These are phyloP conservation scores for Xylariaceae sp. DNA, from an alignment of 2,329 filamentous ascomycete species.

Conservation along the genomic window DNA sequence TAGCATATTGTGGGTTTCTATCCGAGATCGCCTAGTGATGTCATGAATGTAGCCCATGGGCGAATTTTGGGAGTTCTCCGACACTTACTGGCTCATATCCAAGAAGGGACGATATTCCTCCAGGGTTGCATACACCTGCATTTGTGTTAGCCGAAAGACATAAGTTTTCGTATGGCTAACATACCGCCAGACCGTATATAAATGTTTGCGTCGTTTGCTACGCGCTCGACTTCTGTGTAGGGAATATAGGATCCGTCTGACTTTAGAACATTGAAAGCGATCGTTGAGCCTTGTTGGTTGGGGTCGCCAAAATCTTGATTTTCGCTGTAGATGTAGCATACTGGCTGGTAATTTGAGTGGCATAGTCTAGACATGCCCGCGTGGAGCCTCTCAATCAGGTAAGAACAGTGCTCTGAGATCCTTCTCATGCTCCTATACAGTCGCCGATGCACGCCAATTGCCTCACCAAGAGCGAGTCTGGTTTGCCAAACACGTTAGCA, in stretches of 20 bases:
- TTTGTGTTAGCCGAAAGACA: conserved; percentile 7
- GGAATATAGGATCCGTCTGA: conserved; percentile 50
- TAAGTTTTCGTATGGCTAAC: conserved; percentile 2
- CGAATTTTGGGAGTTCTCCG: conserved; percentile 30
- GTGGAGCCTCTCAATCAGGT: conserved; percentile 48
- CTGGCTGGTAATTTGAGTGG: conserved; percentile 49
- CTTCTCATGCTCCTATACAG: conserved; percentile 57
- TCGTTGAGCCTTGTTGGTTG: conserved; percentile 53
- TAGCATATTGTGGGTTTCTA: too few species aligned
- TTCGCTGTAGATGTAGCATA: conserved; percentile 55
- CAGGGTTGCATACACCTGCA: conserved; percentile 45
- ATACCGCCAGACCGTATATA: conserved; percentile 57
- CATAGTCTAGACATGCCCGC: conserved; percentile 43
- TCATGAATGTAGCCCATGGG: too few species aligned
- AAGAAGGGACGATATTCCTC: conserved; percentile 43
- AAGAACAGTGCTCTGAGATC: conserved; percentile 55
- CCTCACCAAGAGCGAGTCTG: conserved; percentile 52
- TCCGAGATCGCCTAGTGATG: too few species aligned
- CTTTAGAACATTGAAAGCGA: conserved; percentile 60
- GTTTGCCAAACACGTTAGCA: too few species aligned
- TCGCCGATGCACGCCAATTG: conserved; percentile 51
- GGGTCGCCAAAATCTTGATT: conserved; percentile 47
- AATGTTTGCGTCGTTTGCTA: conserved; percentile 52
- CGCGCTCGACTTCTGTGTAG: conserved; percentile 55
- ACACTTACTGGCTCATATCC: conserved; percentile 43